Conservation (phyloP, 805 yeast species). For the Suhomyces xylopsoci region DNA sequence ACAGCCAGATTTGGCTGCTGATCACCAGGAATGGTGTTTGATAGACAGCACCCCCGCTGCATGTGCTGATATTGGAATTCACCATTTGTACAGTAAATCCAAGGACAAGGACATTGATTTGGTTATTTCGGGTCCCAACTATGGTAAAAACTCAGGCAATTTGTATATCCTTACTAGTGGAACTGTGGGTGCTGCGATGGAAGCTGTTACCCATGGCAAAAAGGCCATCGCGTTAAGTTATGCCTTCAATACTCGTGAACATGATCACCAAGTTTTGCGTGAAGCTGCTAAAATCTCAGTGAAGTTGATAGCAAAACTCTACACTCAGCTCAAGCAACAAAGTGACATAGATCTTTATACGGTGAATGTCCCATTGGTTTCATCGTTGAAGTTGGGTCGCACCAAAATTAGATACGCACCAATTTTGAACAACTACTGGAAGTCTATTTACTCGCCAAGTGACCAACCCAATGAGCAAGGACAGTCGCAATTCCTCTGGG, state of each 20-base stretch:
- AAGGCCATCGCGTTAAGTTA: constrained; percentile 79
- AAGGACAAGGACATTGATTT: constrained; percentile 67
- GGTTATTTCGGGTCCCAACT: constrained; percentile 93
- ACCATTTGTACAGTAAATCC: constrained; percentile 52
- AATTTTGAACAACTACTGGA: constrained; percentile 81
- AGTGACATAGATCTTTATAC: constrained; percentile 65
- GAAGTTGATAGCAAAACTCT: constrained; percentile 57
- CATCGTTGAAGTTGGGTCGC: constrained; percentile 44
- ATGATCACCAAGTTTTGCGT: constrained; percentile 47
- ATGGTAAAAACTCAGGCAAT: constrained; percentile 88
- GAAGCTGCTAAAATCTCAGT: constrained; percentile 71
- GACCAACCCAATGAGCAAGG: constrained; percentile 22
- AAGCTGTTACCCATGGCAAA: constrained; percentile 71
- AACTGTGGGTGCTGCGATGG: constrained; percentile 96
- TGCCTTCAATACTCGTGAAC: constrained; percentile 63
- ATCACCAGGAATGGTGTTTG: constrained; percentile 77
- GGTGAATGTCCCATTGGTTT: constrained; percentile 79
- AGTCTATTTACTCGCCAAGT: constrained; percentile 49
- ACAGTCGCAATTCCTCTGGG: constrained; percentile 65
- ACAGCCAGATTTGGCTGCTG: constrained; percentile 34
- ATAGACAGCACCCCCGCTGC: constrained; percentile 96
- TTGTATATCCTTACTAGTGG: constrained; percentile 89
- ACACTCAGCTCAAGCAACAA: constrained; percentile 51
- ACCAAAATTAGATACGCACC: constrained; percentile 74
- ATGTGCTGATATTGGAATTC: constrained; percentile 85